These are phyloP conservation scores for Claviceps purpurea DNA, from an alignment of 2,329 filamentous ascomycete genomes.

Conservation along the genomic window DNA sequence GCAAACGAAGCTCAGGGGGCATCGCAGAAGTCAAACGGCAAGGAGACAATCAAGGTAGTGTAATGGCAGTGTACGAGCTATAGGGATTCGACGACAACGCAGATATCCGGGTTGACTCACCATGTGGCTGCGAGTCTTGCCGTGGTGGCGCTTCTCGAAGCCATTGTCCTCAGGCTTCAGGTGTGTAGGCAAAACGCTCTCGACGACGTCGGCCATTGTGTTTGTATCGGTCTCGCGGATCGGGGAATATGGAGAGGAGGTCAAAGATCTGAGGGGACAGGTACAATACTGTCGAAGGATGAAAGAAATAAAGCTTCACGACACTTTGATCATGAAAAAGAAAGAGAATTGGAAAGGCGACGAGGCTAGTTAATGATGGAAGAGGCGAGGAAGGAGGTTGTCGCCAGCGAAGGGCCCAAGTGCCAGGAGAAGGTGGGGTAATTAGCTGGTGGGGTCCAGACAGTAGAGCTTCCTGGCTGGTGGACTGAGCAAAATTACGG, in stretches of 20 bases:
- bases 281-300: background rate
- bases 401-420: background rate
- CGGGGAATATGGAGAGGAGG: background rate
- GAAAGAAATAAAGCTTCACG: background rate
- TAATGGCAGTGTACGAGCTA: background rate
- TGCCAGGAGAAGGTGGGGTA: constrained; percentile 5
- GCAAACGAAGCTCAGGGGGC: background rate
- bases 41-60: background rate
- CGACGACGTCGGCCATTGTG: constrained; percentile 57
- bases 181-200: constrained; percentile 70
- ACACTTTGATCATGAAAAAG: background rate
- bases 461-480: background rate
- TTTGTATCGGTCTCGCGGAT: constrained; percentile 7
- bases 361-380: background rate
- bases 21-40: background rate
- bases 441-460: background rate
- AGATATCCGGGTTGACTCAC: constrained; percentile 37
- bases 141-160: constrained; percentile 57
- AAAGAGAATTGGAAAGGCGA: background rate
- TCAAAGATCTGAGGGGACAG: background rate
- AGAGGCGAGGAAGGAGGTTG: constrained; percentile 1
- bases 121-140: constrained; percentile 78
- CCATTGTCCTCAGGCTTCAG: constrained; percentile 51
- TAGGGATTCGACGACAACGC: background rate
- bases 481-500: background rate